Base-by-base conservation (phyloP, 805 yeast genomes). In the Yarrowia keelungensis region DNA sequence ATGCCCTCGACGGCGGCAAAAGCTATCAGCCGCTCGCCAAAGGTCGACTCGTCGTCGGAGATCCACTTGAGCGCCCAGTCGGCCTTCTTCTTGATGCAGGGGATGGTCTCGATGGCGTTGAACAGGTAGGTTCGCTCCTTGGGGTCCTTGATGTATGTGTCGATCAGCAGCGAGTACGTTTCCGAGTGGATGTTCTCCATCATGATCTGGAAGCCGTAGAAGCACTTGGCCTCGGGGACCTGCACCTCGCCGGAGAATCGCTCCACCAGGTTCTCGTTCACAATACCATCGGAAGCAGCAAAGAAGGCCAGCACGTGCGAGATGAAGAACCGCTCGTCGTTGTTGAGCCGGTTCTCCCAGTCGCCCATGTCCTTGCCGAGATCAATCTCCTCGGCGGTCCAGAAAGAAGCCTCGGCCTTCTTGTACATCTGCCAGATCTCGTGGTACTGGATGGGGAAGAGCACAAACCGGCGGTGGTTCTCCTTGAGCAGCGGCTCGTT, bases 61-160 rank as follows among this genome's bases (percentile, higher is more conserved):
- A 94, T 94, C 99, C 99, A 94, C 84, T 97, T 89, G 79, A 94
- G 83, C 68, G 99, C 99, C 99, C 99, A 94, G 76, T 92, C 96
- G 72, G 99, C 99, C 85, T 94, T 94, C 85, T 91, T 92, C 82
- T 89, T 90, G 80, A 94, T 95, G 81, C 96, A 91, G 72, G 98
- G 98, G 74, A 94, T 95, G 75, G 90, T 92, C 78, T 92, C 97
- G 77, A 94, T 91, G 72, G 99, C 99, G 77, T 94, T 92, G 83
- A 94, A 91, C 79, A 95, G 84, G 81, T 85, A 91, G 72, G 90
- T 91, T 71, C 94, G 85, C 84, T 94, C 97, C 81, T 90, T 88
- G 74, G 97, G 94, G 82, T 94, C 99, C 83, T 93, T 93, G 81
- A 94, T 90, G 81, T 94, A 94, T 45, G 97, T 87, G 79, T 94